phyloP scores from a whole-genome alignment of 2,329 filamentous ascomycete genomes.

The Bipolaris cookei region DNA sequence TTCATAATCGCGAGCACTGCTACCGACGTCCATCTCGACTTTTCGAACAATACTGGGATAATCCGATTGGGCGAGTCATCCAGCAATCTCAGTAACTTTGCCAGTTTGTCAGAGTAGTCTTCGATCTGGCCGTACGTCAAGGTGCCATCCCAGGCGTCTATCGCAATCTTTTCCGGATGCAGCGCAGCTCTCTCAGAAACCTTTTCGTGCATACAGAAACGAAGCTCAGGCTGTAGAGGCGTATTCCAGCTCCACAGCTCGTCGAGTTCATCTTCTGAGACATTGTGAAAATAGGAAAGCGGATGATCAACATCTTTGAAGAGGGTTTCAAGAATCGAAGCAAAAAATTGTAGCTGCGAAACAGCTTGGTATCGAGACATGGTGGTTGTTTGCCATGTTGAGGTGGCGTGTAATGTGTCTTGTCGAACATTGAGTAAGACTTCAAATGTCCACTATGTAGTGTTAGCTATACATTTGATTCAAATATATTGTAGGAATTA shows the following conservation, averaged over 20 bases:
- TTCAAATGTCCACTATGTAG: conserved; percentile 39
- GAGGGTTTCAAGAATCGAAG: conserved; percentile 45
- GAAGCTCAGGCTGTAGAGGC: conserved; percentile 51
- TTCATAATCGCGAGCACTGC: conserved; percentile 51
- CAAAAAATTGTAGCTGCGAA: conserved; percentile 53
- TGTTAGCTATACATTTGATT: conserved; percentile 4
- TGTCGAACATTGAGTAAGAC: conserved; percentile 34
- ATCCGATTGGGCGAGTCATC: conserved; percentile 38
- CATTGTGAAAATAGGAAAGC: conserved; percentile 25
- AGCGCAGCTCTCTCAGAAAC: conserved; percentile 49
- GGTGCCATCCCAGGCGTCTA: conserved; percentile 49
- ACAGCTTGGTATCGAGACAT: conserved; percentile 54
- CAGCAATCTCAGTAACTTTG: conserved; percentile 32
- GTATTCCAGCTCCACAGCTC: conserved; percentile 59
- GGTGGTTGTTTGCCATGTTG: conserved; percentile 52
- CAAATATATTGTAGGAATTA: conserved; percentile 8
- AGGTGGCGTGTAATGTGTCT: conserved; percentile 44
- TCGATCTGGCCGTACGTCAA: conserved; percentile 47
- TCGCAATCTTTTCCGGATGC: conserved; percentile 46
- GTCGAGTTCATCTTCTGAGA: conserved; percentile 49
- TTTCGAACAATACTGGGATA: conserved; percentile 51
- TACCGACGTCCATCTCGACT: conserved; percentile 49
- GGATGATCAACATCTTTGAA: conserved; percentile 36
- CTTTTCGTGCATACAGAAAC: conserved; percentile 58
- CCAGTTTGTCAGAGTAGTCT: conserved; percentile 41